Conservation (phyloP, 805 yeast genomes). For the Schwanniomyces sp. region DNA sequence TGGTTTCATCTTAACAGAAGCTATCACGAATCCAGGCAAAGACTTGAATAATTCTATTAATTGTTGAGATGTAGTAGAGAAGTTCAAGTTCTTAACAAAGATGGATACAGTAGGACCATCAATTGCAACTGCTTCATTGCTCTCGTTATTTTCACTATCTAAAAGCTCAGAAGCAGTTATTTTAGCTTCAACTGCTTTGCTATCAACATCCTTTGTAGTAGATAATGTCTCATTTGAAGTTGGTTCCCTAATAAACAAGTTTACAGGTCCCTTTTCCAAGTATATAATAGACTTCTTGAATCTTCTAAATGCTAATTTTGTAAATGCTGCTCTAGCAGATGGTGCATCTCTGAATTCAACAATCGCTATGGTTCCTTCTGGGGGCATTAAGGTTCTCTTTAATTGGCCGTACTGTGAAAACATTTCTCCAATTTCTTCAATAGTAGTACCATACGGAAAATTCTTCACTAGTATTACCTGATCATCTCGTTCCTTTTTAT, state of each 20-base stretch:
- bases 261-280: conserved; percentile 91
- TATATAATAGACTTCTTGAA: conserved; percentile 85
- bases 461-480: conserved; percentile 81
- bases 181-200: conserved; percentile 47
- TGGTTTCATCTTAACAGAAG: conserved; percentile 83
- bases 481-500: conserved; percentile 71
- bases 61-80: conserved; percentile 64
- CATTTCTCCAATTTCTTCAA: conserved; percentile 77
- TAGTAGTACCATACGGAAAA: conserved; percentile 83
- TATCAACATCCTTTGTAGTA: conserved; percentile 21
- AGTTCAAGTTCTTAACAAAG: conserved; percentile 89
- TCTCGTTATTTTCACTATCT: conserved; percentile 20
- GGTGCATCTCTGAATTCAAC: conserved; percentile 83
- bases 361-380: conserved; percentile 94
- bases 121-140: conserved; percentile 17
- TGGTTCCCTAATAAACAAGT: conserved; percentile 67
- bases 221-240: conserved; percentile 30
- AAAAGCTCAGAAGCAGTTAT: conserved; percentile 45
- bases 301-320: conserved; percentile 82
- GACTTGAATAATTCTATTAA: conserved; percentile 64
- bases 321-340: conserved; percentile 85
- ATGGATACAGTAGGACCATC: conserved; percentile 84
- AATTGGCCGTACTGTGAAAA: conserved; percentile 80
- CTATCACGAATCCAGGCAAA: conserved; percentile 76
- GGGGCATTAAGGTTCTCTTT: conserved; percentile 85